Percentiles rank a stretch among this genome's conserved stretches.
Evolutionary conservation across 2,329 filamentous ascomycete species (phyloP).

Genomic region (Trichothecium roseum): DNA sequence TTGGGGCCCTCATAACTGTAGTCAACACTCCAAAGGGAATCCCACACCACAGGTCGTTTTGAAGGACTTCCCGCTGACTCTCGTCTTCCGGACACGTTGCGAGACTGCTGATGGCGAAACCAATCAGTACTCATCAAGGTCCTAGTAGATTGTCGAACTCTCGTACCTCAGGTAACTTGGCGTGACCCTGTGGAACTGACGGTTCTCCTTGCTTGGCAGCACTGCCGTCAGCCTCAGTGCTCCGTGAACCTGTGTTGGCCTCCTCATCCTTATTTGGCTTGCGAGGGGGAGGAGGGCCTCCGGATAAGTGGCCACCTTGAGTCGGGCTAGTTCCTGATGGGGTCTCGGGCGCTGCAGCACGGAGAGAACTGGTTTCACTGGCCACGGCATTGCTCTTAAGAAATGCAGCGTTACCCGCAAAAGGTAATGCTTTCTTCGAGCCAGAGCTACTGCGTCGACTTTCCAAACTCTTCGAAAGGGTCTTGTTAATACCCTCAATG

Average conservation of each 20-base stretch:
- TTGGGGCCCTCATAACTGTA: slow-evolving; percentile 38
- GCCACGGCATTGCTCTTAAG: slow-evolving; percentile 41
- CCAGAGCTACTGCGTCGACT: slow-evolving; percentile 81
- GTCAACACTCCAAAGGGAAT: slow-evolving; percentile 51
- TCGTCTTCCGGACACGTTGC: slow-evolving; percentile 24
- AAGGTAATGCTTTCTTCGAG: slow-evolving; percentile 64
- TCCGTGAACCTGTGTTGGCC: background rate
- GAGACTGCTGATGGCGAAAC: slow-evolving; percentile 13
- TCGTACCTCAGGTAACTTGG: slow-evolving; percentile 40
- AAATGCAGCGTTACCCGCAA: slow-evolving; percentile 29
- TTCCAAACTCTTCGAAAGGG: slow-evolving; percentile 78
- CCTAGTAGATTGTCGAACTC: slow-evolving; percentile 40
- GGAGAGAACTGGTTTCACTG: slow-evolving; percentile 49
- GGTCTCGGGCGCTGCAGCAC: slow-evolving; percentile 34
- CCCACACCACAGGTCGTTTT: slow-evolving; percentile 50
- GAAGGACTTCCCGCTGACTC: slow-evolving; percentile 25
- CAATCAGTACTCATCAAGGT: slow-evolving; percentile 26
- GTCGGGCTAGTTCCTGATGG: slow-evolving; percentile 29
- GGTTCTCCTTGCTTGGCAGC: slow-evolving; percentile 17
- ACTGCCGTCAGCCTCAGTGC: slow-evolving; percentile 2
- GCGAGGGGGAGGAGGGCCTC: background rate
- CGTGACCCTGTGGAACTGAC: slow-evolving; percentile 11
- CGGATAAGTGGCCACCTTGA: slow-evolving; percentile 17
- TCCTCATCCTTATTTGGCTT: background rate
- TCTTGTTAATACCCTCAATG: slow-evolving; percentile 66